phyloP scores from a whole-genome alignment of 768 basidiomycete genomes.

The Lentinula raphanica region DNA sequence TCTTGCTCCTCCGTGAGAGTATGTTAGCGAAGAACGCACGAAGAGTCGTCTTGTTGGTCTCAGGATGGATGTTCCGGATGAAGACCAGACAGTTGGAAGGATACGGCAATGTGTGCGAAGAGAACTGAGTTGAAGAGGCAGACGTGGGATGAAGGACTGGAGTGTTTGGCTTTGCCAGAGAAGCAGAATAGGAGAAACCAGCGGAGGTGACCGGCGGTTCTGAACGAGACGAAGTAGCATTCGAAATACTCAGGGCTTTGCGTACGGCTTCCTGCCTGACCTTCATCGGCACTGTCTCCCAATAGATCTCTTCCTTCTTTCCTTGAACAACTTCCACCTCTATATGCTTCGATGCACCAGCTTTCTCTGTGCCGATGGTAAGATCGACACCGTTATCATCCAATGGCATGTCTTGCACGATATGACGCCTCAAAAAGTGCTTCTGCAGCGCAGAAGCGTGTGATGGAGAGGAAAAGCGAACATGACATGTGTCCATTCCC shows the following conservation, averaged over 20 bases:
- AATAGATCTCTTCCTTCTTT: conserved; percentile 65
- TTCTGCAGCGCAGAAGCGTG: conserved; percentile 40
- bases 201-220: not conserved
- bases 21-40: conserved; percentile 46
- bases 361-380: conserved; percentile 9
- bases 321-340: conserved; percentile 54
- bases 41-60: conserved; percentile 79
- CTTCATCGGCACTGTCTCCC: conserved; percentile 76
- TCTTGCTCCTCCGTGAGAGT: conserved; percentile 25
- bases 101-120: not conserved
- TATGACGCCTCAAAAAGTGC: conserved; percentile 34
- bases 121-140: too few relatives aligned
- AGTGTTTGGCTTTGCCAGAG: not conserved
- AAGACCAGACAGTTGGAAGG: conserved; percentile 68
- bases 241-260: conserved; percentile 26
- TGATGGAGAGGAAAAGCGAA: conserved; percentile 55
- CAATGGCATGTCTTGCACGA: conserved; percentile 44
- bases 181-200: not conserved
- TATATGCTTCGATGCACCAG: conserved; percentile 24
- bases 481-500: conserved; percentile 69
- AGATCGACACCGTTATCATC: conserved; percentile 46
- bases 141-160: too few relatives aligned
- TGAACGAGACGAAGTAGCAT: not conserved
- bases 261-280: conserved; percentile 57
- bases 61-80: conserved; percentile 62